Evolutionary conservation across 305 asterid species (phyloP).

Genomic region (Nicotiana rustica): DNA sequence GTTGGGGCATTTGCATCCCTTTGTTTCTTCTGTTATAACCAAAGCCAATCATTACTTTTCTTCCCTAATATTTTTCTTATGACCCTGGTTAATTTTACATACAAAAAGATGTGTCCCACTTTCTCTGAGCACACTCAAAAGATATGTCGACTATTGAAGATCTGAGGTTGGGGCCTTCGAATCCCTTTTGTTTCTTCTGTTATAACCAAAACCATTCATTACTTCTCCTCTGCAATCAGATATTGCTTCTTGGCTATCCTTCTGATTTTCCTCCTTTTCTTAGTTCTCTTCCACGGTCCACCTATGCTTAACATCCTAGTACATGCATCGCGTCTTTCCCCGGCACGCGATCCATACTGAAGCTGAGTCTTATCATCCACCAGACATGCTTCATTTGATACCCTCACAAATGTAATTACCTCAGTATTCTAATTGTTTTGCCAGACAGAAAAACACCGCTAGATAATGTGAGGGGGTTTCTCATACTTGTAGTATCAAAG

Average conservation of each 20-base stretch:
- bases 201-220: background rate
- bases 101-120: slow-evolving; percentile 19
- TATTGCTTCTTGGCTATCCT: slow-evolving; percentile 19
- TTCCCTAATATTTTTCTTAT: slow-evolving; percentile 6
- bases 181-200: slow-evolving; percentile 1
- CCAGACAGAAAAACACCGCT: slow-evolving; percentile 11
- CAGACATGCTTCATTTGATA: slow-evolving; percentile 24
- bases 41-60: background rate
- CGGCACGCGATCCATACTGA: background rate
- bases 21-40: too few species aligned
- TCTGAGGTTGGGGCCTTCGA: background rate
- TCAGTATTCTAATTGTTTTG: slow-evolving; percentile 2
- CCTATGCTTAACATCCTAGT: slow-evolving; percentile 14
- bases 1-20: background rate
- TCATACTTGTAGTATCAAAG: background rate
- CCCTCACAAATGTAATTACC: slow-evolving; percentile 26
- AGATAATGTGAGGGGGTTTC: background rate
- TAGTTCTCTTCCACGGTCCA: background rate
- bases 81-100: background rate
- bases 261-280: background rate
- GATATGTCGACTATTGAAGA: slow-evolving; percentile 5
- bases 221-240: slow-evolving; percentile 15
- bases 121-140: background rate
- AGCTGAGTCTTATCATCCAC: slow-evolving; percentile 10
- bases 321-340: background rate